Evolutionary conservation across 2,329 filamentous ascomycete genomes (phyloP).

Genomic region (Didymosphaeria variabile): DNA sequence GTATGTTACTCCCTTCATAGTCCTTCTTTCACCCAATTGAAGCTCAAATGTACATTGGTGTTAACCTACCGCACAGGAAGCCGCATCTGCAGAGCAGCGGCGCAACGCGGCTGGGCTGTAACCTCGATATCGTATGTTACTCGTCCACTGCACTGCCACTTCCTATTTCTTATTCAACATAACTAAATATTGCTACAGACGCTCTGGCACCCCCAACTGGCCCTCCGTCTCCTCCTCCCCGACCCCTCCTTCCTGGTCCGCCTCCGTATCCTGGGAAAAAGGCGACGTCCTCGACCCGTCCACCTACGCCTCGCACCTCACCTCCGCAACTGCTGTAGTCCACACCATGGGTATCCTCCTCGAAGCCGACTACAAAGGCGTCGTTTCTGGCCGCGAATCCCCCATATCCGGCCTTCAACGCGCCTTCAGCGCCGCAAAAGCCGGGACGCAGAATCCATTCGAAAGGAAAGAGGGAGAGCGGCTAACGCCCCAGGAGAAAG

Average conservation of each 20-base stretch:
- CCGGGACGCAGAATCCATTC: constrained; percentile 73
- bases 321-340: constrained; percentile 82
- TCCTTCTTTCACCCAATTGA: constrained; percentile 7
- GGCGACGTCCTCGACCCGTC: constrained; percentile 86
- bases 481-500: constrained; percentile 71
- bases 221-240: constrained; percentile 76
- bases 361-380: constrained; percentile 97
- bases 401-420: constrained; percentile 79
- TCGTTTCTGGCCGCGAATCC: constrained; percentile 83
- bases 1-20: constrained; percentile 52
- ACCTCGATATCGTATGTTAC: constrained; percentile 81
- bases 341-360: constrained; percentile 96
- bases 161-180: not conserved
- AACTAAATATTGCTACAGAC: constrained; percentile 61
- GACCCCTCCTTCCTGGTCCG: constrained; percentile 80
- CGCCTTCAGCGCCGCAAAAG: constrained; percentile 75
- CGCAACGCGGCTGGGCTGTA: constrained; percentile 87
- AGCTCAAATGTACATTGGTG: constrained; percentile 14
- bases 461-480: constrained; percentile 65
- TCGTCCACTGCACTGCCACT: constrained; percentile 1
- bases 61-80: constrained; percentile 57
- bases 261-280: constrained; percentile 83
- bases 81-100: constrained; percentile 90
- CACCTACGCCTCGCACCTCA: constrained; percentile 79
- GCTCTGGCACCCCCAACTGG: constrained; percentile 91